Evolutionary conservation across 192 early-diverging fungal species (phyloP).

Genomic region (Coemansia erecta): DNA sequence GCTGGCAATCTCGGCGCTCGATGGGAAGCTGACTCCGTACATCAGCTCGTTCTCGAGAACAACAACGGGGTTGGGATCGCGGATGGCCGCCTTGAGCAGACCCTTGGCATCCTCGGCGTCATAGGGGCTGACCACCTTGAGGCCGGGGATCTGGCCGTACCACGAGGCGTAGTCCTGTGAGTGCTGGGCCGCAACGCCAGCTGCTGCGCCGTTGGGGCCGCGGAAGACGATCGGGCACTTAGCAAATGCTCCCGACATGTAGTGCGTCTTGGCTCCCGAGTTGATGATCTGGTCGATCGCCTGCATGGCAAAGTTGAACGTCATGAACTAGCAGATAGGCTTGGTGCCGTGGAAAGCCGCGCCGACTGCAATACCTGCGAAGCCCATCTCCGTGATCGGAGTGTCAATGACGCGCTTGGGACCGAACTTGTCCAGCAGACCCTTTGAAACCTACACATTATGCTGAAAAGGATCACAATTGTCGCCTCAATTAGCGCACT

Average conservation of each 20-base stretch:
- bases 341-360: conserved; percentile 89
- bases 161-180: conserved; percentile 98
- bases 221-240: conserved; percentile 95
- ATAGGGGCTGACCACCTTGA: conserved; percentile 96
- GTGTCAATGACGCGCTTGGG: conserved; percentile 97
- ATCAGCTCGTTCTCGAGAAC: conserved; percentile 97
- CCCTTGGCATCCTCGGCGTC: conserved; percentile 97
- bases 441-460: conserved; percentile 83
- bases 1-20: conserved; percentile 71
- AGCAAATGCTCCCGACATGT: conserved; percentile 93
- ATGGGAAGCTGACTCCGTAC: conserved; percentile 89
- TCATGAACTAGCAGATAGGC: conserved; percentile 99
- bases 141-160: conserved; percentile 95
- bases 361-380: conserved; percentile 94
- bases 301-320: conserved; percentile 99
- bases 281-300: conserved; percentile 99
- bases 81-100: conserved; percentile 95
- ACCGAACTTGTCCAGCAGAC: conserved; percentile 95
- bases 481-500: neutral
- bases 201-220: conserved; percentile 97
- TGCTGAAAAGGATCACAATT: neutral
- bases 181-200: conserved; percentile 97
- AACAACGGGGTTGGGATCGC: conserved; percentile 97
- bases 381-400: conserved; percentile 98
- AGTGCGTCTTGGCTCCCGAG: conserved; percentile 97